Evolutionary conservation across 768 basidiomycete species (phyloP).

Genomic region (Leccinum incarnatum): DNA sequence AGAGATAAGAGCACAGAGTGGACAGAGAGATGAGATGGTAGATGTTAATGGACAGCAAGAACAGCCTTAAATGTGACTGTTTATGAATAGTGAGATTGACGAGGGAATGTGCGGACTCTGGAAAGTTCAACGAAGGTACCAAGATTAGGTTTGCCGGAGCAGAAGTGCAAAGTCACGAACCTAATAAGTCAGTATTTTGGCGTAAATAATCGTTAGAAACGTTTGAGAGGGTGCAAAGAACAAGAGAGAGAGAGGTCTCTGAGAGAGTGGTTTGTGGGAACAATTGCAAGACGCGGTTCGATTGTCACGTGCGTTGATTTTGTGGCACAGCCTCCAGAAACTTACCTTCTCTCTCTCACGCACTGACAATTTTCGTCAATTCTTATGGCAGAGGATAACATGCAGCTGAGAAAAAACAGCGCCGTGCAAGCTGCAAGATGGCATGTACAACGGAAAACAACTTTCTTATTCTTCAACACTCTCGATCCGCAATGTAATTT

Average conservation of each 20-base stretch:
- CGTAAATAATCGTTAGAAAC: conserved; percentile 14
- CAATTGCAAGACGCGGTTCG: conserved; percentile 28
- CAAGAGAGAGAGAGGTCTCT: conserved; percentile 10
- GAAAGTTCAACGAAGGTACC: not conserved
- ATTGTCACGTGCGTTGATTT: conserved; percentile 35
- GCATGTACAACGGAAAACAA: not conserved
- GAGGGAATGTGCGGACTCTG: conserved; percentile 30
- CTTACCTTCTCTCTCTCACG: too few species aligned
- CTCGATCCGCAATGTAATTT: not conserved
- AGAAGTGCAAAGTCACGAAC: conserved; percentile 10
- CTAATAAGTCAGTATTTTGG: conserved; percentile 13
- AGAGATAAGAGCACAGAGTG: conserved; percentile 11
- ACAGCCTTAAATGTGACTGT: not conserved
- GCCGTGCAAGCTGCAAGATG: not conserved
- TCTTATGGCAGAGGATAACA: not conserved
- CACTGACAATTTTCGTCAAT: too few species aligned
- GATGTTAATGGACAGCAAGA: conserved; percentile 5
- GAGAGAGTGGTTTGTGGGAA: conserved; percentile 16
- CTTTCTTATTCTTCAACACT: not conserved
- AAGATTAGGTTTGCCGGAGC: not conserved
- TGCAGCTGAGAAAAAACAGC: not conserved
- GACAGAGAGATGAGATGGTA: conserved; percentile 1
- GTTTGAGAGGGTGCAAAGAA: conserved; percentile 8
- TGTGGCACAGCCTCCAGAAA: not conserved
- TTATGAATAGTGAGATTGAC: conserved; percentile 5